Percentiles rank a stretch among this genome's conserved stretches.
phyloP scores from a whole-genome alignment of 176 grass and related monocot genomes.

The Aegilops umbellulata region DNA sequence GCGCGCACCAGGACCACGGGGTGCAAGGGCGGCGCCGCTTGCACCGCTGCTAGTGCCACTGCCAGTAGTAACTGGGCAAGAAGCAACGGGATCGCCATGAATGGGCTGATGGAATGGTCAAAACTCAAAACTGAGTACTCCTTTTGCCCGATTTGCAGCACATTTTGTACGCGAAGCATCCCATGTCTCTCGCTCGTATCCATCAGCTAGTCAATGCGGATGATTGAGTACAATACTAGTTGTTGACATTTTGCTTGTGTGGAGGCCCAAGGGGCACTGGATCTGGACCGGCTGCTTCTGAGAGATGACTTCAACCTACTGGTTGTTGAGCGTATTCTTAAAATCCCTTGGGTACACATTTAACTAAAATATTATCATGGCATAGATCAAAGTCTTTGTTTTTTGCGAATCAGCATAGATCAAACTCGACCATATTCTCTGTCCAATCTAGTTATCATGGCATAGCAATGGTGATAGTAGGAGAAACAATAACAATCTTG shows the following conservation, averaged over 20 bases:
- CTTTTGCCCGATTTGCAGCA: neutral
- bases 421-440: too few species aligned
- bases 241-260: neutral
- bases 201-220: neutral
- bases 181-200: neutral
- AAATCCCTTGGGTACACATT: too few species aligned
- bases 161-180: neutral
- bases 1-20: slow-evolving; percentile 53
- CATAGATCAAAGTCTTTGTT: too few species aligned
- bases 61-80: neutral
- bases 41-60: neutral
- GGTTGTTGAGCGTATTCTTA: too few species aligned
- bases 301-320: too few species aligned
- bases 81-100: neutral
- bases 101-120: neutral
- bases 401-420: too few species aligned
- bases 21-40: neutral
- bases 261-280: neutral
- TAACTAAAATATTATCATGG: too few species aligned
- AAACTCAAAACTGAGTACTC: neutral
- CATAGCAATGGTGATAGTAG: too few species aligned
- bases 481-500: too few species aligned
- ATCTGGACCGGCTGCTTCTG: neutral
- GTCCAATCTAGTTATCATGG: too few species aligned
- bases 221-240: too few species aligned